Percentiles rank a stretch among this genome's conserved stretches.
These are phyloP conservation scores for Mortierella sp. DNA, from an alignment of 371 early-diverging fungal species.

Conservation along the genomic window DNA sequence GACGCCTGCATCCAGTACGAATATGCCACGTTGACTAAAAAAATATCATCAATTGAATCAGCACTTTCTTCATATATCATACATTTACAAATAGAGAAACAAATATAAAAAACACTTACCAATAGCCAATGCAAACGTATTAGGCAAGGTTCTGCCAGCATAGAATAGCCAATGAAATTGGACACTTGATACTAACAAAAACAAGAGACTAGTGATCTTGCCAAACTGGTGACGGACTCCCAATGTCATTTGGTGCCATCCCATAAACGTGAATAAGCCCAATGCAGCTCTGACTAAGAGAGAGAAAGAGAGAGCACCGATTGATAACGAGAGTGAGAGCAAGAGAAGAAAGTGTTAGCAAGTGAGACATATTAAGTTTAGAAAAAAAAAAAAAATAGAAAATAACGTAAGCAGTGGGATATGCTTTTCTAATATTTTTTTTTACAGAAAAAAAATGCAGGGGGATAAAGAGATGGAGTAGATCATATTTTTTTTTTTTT, in stretches of 20 bases:
- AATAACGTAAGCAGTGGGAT: constrained; percentile 5
- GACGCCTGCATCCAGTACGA: constrained; percentile 55
- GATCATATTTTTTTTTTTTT: too few relatives aligned
- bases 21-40: constrained; percentile 43
- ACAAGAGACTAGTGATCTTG: constrained; percentile 63
- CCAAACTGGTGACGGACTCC: constrained; percentile 71
- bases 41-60: neutral
- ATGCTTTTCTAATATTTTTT: neutral
- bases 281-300: constrained; percentile 65
- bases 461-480: neutral
- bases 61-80: neutral
- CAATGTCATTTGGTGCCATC: constrained; percentile 59
- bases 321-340: too few relatives aligned
- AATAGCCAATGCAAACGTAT: constrained; percentile 85
- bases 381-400: constrained; percentile 17
- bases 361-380: neutral
- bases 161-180: constrained; percentile 94
- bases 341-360: constrained; percentile 1
- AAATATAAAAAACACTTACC: constrained; percentile 38
- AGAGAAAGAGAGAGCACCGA: neutral
- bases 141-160: constrained; percentile 89
- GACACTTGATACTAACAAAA: constrained; percentile 69
- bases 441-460: neutral
- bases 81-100: neutral
- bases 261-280: constrained; percentile 62